These are phyloP conservation scores for Trametes maxima DNA, from an alignment of 768 basidiomycete genomes.

Conservation along the genomic window DNA sequence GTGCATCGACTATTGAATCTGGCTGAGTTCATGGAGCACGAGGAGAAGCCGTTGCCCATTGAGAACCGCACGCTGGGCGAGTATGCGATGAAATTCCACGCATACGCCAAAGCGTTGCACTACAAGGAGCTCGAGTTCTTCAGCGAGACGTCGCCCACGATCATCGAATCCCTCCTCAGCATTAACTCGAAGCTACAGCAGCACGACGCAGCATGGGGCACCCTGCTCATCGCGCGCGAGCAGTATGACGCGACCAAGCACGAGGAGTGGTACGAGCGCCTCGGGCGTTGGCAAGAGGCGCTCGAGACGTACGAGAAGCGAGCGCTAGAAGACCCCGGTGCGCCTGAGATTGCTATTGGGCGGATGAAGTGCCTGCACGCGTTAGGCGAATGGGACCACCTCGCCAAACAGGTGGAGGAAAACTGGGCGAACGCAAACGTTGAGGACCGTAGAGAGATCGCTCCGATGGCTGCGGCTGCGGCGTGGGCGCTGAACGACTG, in stretches of 20 bases:
- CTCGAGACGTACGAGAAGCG: constrained; percentile 82
- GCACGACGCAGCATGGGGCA: constrained; percentile 98
- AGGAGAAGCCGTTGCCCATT: constrained; percentile 93
- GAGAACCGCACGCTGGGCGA: constrained; percentile 92
- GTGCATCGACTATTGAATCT: constrained; percentile 90
- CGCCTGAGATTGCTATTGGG: constrained; percentile 80
- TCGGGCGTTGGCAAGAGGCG: constrained; percentile 96
- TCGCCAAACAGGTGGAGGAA: constrained; percentile 83
- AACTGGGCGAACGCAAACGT: constrained; percentile 82
- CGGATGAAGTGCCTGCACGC: constrained; percentile 97
- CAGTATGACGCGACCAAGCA: constrained; percentile 91
- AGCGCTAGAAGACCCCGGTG: constrained; percentile 70
- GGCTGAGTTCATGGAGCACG: constrained; percentile 99
- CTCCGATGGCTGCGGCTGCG: constrained; percentile 95
- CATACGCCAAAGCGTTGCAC: constrained; percentile 96
- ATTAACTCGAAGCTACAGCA: constrained; percentile 97
- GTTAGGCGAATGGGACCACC: constrained; percentile 94
- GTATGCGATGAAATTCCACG: constrained; percentile 90
- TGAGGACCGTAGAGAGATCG: constrained; percentile 88
- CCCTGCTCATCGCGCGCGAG: constrained; percentile 84
- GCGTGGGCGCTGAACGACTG: constrained; percentile 97
- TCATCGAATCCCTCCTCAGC: constrained; percentile 92
- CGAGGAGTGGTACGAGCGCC: constrained; percentile 97
- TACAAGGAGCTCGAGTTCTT: constrained; percentile 99
- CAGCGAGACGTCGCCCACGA: constrained; percentile 83